Base-by-base conservation (phyloP, 352 stramenopile species). In the Phytophthora hibernalis region DNA sequence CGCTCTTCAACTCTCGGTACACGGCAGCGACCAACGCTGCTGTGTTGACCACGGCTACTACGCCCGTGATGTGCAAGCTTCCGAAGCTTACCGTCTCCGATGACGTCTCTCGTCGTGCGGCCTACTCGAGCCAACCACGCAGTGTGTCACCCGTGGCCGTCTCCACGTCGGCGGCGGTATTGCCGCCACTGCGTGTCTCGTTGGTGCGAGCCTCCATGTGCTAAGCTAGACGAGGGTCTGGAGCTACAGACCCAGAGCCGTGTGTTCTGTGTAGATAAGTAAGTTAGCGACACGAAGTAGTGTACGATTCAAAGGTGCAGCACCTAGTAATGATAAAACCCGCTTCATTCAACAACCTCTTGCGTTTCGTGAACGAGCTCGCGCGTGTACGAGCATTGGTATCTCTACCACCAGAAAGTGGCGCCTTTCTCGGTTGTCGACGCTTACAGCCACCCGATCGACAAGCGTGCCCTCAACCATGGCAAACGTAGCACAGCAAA, bases 131-230 rank as follows among this genome's bases (percentile, higher is more conserved):
- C 33, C 52, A 62, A 35, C 59, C 42, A 28, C 57, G 58, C 18
- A 70, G 65, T 54, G 48, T 71, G 44, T 70, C 73, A 5, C 69
- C 69, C 40, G 65, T 81, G 28, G 65, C 69, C 30, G 52, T 77
- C 22, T 62, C 69, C 26, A 67, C 61, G 13, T 72, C 74, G 6
- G 68, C 70, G 22, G 60, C 71, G 53, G 68, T 82, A 42, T 64
- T 82, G 18, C 74, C 74, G 33, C 71, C 74, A 38, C 65, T 82
- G n/a, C 74, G 64, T 13, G 71, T 82, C n/a, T 82, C 71, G 44
- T 54, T 82, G 9, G 68, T 80, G 6, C 74, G 74, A 62, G 68
- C 74, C 6, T 82, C 74, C 48, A 69, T 78, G 68, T 73, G 67
- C 56, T 82, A 77, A 45, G 43, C 44, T 50, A 51, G 26, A 38